Percentiles rank a stretch among this genome's conserved stretches.
Conservation (phyloP, 192 early-diverging fungal species). For the Coemansia sp. region DNA sequence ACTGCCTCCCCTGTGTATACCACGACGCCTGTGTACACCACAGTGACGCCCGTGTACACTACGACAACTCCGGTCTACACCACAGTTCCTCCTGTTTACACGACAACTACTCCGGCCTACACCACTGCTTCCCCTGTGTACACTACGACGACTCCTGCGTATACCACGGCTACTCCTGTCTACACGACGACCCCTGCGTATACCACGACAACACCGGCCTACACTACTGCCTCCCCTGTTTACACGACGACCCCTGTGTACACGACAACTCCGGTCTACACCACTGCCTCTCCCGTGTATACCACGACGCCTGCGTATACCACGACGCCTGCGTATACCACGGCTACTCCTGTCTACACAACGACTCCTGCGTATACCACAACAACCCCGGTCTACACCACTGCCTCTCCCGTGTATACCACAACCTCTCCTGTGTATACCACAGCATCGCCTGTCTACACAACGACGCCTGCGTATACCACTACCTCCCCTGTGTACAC, state of each 20-base stretch:
- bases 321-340: not conserved
- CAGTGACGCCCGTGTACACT: not conserved
- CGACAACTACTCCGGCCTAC: not conserved
- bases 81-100: not conserved
- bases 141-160: not conserved
- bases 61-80: not conserved
- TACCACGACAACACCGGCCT: not conserved
- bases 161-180: not conserved
- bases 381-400: not conserved
- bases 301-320: not conserved
- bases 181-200: not conserved
- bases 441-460: not conserved
- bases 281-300: not conserved
- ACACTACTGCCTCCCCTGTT: not conserved
- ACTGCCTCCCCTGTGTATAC: not conserved
- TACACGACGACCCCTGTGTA: not conserved
- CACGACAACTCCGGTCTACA: not conserved
- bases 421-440: not conserved
- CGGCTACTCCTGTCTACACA: not conserved
- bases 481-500: not conserved
- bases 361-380: not conserved
- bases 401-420: not conserved
- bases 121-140: not conserved
- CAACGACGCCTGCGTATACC: not conserved
- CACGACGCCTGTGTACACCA: not conserved